phyloP scores from a whole-genome alignment of 768 basidiomycete genomes.

The Lactarius hatsudake region DNA sequence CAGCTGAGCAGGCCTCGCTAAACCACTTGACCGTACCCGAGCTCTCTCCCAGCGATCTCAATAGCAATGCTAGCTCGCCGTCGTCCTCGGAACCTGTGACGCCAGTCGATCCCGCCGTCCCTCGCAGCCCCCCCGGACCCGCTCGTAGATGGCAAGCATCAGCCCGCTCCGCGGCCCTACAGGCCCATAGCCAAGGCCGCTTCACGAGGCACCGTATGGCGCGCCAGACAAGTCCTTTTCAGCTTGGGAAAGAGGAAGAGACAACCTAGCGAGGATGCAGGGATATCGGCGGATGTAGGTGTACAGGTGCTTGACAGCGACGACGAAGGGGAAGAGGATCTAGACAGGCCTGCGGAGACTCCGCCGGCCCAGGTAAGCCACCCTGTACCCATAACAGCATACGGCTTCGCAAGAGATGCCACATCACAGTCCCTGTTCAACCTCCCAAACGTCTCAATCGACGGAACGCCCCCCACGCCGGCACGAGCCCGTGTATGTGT shows the following conservation, averaged over 20 bases:
- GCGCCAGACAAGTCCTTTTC: conserved; percentile 13
- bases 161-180: conserved; percentile 16
- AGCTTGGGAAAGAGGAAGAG: conserved; percentile 20
- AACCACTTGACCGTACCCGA: conserved; percentile 11
- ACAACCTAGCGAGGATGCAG: conserved; percentile 4
- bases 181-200: conserved; percentile 3
- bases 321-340: not conserved
- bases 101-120: conserved; percentile 2
- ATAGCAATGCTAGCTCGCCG: conserved; percentile 13
- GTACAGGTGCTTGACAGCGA: conserved; percentile 10
- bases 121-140: not conserved
- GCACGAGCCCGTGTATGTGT: conserved; percentile 4
- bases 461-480: conserved; percentile 3
- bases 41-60: conserved; percentile 18
- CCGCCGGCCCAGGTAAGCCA: not conserved
- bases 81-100: conserved; percentile 15
- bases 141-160: conserved; percentile 17
- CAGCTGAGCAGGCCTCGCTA: conserved; percentile 25
- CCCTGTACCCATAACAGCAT: not conserved
- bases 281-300: conserved; percentile 1
- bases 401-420: not conserved
- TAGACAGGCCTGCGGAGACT: not conserved
- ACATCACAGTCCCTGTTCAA: conserved; percentile 5
- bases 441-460: conserved; percentile 15
- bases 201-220: conserved; percentile 13